phyloP scores from a whole-genome alignment of 2,329 filamentous ascomycete genomes.

The Penicillium sp. region DNA sequence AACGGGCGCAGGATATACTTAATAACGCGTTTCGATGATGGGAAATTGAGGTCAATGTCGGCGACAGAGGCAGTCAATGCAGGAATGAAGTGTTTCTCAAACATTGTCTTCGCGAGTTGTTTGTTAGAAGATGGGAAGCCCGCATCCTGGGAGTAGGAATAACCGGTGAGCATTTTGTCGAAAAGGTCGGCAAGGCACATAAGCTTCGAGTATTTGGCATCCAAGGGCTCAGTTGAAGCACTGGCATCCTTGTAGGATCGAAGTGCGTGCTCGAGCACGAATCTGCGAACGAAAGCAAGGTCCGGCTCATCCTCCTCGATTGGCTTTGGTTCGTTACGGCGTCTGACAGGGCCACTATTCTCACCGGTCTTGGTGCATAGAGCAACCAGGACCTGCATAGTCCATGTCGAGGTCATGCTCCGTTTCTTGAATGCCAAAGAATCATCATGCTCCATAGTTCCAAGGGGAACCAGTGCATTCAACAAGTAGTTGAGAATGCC shows the following conservation, averaged over 20 bases:
- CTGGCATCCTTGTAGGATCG: constrained; percentile 90
- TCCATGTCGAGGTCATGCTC: constrained; percentile 78
- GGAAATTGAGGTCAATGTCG: constrained; percentile 93
- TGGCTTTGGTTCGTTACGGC: constrained; percentile 46
- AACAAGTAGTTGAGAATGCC: constrained; percentile 92
- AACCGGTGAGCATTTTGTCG: constrained; percentile 84
- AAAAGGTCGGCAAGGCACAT: constrained; percentile 88
- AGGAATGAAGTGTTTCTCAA: constrained; percentile 92
- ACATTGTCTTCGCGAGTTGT: constrained; percentile 92
- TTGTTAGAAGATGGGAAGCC: constrained; percentile 64
- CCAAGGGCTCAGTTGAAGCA: constrained; percentile 73
- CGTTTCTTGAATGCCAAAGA: constrained; percentile 80
- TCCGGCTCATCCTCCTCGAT: constrained; percentile 44
- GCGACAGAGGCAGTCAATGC: constrained; percentile 89
- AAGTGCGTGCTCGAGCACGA: constrained; percentile 89
- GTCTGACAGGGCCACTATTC: constrained; percentile 59
- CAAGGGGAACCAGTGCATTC: constrained; percentile 70
- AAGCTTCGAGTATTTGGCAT: constrained; percentile 83
- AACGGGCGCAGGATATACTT: constrained; percentile 94
- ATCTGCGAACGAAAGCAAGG: constrained; percentile 87
- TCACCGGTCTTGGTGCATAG: constrained; percentile 87
- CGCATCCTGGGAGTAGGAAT: constrained; percentile 59
- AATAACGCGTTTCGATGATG: constrained; percentile 86
- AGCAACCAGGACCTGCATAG: constrained; percentile 81
- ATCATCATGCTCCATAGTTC: constrained; percentile 68